Conservation (phyloP, 495 filamentous ascomycete species). For the Chaetomium cochliodes region DNA sequence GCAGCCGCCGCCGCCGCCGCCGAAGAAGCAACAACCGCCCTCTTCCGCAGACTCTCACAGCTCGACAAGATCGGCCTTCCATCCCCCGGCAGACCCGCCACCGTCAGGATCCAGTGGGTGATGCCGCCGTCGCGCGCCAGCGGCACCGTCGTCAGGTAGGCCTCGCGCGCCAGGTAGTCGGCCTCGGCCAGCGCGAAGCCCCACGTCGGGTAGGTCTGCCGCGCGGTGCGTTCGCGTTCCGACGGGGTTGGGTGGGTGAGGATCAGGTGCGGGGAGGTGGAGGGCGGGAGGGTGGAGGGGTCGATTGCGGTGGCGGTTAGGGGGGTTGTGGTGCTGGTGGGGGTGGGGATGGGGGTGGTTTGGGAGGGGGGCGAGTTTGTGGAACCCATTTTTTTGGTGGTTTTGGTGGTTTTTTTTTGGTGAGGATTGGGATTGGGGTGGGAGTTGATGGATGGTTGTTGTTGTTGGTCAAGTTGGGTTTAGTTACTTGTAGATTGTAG, state of each 20-base stretch:
- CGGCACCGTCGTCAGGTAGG: constrained; percentile 61
- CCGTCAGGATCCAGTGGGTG: constrained; percentile 82
- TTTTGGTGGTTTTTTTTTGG: background rate
- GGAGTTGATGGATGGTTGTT: background rate
- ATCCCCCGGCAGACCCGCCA: constrained; percentile 37
- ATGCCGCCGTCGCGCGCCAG: constrained; percentile 72
- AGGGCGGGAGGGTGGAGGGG: constrained; percentile 48
- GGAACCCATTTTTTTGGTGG: constrained; percentile 22
- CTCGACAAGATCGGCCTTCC: constrained; percentile 68
- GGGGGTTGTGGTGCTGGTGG: constrained; percentile 7
- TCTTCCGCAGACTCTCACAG: constrained; percentile 82
- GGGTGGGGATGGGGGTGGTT: background rate
- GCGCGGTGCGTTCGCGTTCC: constrained; percentile 64
- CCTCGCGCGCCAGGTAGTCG: constrained; percentile 77
- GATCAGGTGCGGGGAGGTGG: constrained; percentile 58
- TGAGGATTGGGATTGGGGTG: background rate
- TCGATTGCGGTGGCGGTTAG: background rate
- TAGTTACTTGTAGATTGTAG: too few species aligned
- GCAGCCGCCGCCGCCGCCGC: constrained; percentile 35
- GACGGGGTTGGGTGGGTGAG: constrained; percentile 65
- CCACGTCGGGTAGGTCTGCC: constrained; percentile 70
- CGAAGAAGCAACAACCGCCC: constrained; percentile 57
- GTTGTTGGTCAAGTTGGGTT: background rate
- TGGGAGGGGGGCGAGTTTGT: background rate
- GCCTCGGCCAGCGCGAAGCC: constrained; percentile 61